A percentile compares a stretch with the other conserved stretches of the same genome.
phyloP scores from a whole-genome alignment of 495 filamentous ascomycete genomes.

The Annulohypoxylon moriforme region DNA sequence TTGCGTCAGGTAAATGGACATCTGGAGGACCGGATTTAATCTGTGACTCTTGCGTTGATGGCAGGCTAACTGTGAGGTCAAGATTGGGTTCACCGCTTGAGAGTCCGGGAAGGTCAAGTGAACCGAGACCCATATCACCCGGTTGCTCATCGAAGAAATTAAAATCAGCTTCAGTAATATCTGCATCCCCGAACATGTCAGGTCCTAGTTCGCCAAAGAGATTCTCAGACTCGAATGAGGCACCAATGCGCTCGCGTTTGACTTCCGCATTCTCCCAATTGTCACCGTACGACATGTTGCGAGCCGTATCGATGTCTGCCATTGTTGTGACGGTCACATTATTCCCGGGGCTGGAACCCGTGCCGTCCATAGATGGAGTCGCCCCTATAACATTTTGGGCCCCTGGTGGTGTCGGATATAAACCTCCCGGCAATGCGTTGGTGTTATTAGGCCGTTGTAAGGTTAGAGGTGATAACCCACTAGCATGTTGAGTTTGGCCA shows the following conservation, averaged over 20 bases:
- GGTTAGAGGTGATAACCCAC: conserved; percentile 55
- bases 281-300: conserved; percentile 44
- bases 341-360: conserved; percentile 60
- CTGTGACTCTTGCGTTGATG: conserved; percentile 29
- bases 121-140: conserved; percentile 52
- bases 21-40: conserved; percentile 21
- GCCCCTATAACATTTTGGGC: conserved; percentile 60
- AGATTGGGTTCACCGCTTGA: conserved; percentile 32
- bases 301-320: conserved; percentile 44
- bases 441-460: conserved; percentile 64
- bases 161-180: conserved; percentile 91
- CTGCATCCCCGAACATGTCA: conserved; percentile 81
- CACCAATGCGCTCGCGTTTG: conserved; percentile 54
- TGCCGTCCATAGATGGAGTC: conserved; percentile 62
- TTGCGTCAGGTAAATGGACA: conserved; percentile 40
- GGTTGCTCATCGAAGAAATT: conserved; percentile 81
- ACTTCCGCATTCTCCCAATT: conserved; percentile 52
- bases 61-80: conserved; percentile 21
- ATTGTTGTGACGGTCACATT: conserved; percentile 39
- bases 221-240: conserved; percentile 66
- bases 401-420: conserved; percentile 90
- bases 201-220: conserved; percentile 77
- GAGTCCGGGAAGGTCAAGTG: conserved; percentile 47
- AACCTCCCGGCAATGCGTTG: conserved; percentile 66
- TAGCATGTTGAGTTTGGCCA: conserved; percentile 46